Conservation (phyloP, 2,329 filamentous ascomycete species). For the Graphiopsis chlorocephala region DNA sequence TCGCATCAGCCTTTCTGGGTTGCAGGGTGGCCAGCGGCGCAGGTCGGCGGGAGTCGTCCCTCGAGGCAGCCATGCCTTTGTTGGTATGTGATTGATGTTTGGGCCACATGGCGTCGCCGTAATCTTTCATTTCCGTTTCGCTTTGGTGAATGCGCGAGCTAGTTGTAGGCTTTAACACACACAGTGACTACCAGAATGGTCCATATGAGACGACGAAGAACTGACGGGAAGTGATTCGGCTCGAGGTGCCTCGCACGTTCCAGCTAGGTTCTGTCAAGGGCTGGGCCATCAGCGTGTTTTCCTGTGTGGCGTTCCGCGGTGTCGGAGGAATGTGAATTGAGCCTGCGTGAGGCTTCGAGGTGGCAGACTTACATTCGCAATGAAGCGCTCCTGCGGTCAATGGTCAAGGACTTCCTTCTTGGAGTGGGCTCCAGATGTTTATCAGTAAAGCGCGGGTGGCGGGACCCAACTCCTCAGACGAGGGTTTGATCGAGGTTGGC, state of each 20-base stretch:
- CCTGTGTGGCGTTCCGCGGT: slow-evolving; percentile 1
- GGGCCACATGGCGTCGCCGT: slow-evolving; percentile 5
- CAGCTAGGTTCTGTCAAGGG: slow-evolving; percentile 4
- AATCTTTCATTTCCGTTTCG: slow-evolving; percentile 1
- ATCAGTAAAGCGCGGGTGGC: neutral
- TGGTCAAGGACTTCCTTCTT: neutral
- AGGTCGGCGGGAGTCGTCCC: slow-evolving; percentile 1
- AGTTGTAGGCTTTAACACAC: neutral
- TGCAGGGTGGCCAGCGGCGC: slow-evolving; percentile 12
- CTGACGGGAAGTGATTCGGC: slow-evolving; percentile 3
- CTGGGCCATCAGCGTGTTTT: slow-evolving; percentile 16
- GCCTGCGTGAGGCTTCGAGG: neutral
- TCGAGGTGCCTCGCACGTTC: slow-evolving; percentile 9
- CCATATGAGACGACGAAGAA: slow-evolving; percentile 7
- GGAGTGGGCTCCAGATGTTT: neutral
- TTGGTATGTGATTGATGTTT: neutral
- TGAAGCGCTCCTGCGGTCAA: neutral
- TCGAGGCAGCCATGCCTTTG: slow-evolving; percentile 13
- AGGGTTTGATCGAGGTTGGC: neutral
- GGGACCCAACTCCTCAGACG: neutral
- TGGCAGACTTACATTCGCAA: neutral
- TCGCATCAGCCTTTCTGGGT: neutral
- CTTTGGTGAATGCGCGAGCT: neutral
- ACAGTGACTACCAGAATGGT: slow-evolving; percentile 7
- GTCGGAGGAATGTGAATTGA: slow-evolving; percentile 10